Evolutionary conservation across 352 stramenopile genomes (phyloP).

Genomic region (Aphanomyces invadans): DNA sequence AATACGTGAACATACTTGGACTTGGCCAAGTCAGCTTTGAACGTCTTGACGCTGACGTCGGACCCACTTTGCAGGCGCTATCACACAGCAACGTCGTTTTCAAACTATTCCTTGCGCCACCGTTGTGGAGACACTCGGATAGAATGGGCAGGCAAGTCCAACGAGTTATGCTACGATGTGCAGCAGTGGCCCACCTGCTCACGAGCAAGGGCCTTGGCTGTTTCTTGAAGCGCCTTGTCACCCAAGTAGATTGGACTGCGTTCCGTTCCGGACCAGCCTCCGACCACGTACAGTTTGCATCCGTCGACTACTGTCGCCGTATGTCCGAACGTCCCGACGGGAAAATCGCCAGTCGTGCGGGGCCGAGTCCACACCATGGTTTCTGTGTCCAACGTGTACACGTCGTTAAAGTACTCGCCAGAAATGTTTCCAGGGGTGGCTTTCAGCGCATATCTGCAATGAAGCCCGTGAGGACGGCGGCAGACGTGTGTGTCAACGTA

Average conservation of each 20-base stretch:
- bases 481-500: conserved; percentile 33
- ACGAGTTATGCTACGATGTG: not conserved
- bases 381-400: conserved; percentile 56
- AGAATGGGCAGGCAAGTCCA: not conserved
- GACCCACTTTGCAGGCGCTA: conserved; percentile 19
- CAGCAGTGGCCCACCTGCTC: conserved; percentile 34
- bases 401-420: conserved; percentile 67
- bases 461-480: not conserved
- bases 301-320: conserved; percentile 30
- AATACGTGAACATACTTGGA: conserved; percentile 55
- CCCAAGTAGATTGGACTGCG: conserved; percentile 67
- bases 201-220: conserved; percentile 43
- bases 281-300: conserved; percentile 53
- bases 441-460: conserved; percentile 12
- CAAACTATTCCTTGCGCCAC: no score
- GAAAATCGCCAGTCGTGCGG: conserved; percentile 61
- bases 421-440: conserved; percentile 28
- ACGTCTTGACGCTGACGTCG: conserved; percentile 10
- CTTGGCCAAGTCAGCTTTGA: not conserved
- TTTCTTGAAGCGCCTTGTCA: conserved; percentile 54
- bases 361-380: conserved; percentile 54
- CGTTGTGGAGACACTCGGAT: no score
- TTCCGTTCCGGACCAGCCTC: conserved; percentile 71
- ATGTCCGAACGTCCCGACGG: conserved; percentile 55
- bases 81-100: no score